Base-by-base conservation (phyloP, 176 grass and related monocot species). In the Rhynchospora breviuscula region DNA sequence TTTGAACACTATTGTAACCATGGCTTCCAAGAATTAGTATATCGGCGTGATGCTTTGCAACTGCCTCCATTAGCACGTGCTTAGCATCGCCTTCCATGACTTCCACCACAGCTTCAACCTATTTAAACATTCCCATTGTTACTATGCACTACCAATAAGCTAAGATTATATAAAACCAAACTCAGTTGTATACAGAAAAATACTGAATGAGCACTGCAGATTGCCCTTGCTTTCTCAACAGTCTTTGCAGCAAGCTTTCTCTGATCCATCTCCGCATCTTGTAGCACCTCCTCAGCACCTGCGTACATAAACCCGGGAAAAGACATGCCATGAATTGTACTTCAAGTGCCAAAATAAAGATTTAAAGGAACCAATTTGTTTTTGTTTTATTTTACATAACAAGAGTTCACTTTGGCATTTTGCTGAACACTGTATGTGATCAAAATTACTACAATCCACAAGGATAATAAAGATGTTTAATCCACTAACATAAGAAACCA, bases 251-350 rank as follows among this genome's bases (percentile, higher is more conserved):
- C 75, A 48, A 85, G 66, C 65, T 84, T 88, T 63, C 33, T 84
- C 51, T 83, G 73, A 80, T 88, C 87, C 10, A 60, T 57, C 6
- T 88, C 87, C 19, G 73, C 87, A 54, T 83, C 67, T 68, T 66
- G 82, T 11, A 88, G 54, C 33, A 88, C 59, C 58, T 87, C 85
- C 22, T 68, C 85, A 13, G 79, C 64, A 35, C 85, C 85, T 87
- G 63, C 0, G 10, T 49, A 51, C 9, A 67, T 67, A 53, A 46
- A 29, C 23, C 10, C 10, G 0, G 8, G n/a, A 64, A 23, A 63
- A 63, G 17, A 7, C 62, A 77, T 23, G 1, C 13, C 49, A 57
- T 15, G 51, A 57, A 56, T 78, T 56, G 15, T 8, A 77, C 72
- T 8, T 18, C 23, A 56, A 78, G 23, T 56, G 6, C 5, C 1